Evolutionary conservation across 306 rosid genomes (phyloP).

Genomic region (Coriaria nepalensis): DNA sequence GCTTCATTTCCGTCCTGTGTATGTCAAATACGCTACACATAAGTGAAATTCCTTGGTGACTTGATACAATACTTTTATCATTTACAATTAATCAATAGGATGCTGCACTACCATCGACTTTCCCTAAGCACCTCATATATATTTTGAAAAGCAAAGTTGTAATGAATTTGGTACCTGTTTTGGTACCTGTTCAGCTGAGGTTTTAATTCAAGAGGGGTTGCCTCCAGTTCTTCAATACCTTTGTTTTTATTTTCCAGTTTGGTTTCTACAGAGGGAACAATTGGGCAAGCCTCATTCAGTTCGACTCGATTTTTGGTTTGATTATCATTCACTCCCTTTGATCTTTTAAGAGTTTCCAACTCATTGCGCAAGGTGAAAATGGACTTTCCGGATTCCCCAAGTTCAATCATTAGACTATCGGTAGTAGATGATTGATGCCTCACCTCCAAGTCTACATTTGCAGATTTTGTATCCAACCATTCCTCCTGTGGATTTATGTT

Average conservation of each 20-base stretch:
- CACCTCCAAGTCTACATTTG: constrained; percentile 30
- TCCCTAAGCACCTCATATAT: no score
- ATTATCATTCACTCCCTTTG: constrained; percentile 29
- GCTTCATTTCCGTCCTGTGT: constrained; percentile 37
- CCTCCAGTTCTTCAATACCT: constrained; percentile 58
- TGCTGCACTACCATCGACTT: no score
- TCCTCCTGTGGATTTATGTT: constrained; percentile 21
- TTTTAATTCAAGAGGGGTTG: constrained; percentile 60
- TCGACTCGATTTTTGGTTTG: constrained; percentile 35
- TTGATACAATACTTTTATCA: neutral
- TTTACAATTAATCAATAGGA: no score
- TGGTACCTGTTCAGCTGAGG: constrained; percentile 72
- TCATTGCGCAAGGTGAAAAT: constrained; percentile 30
- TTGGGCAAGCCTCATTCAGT: constrained; percentile 21
- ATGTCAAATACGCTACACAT: constrained; percentile 11
- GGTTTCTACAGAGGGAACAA: constrained; percentile 36
- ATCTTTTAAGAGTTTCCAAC: constrained; percentile 22
- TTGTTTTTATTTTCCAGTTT: neutral
- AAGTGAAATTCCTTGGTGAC: constrained; percentile 8
- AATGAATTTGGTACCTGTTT: constrained; percentile 35
- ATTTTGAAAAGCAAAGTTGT: constrained; percentile 8
- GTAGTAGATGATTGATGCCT: constrained; percentile 29
- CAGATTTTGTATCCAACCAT: constrained; percentile 19
- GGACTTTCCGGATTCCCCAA: constrained; percentile 42
- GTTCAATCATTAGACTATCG: constrained; percentile 33